Evolutionary conservation across 257 asterid genomes (phyloP).

Genomic region (Craterostigma plantagineum): DNA sequence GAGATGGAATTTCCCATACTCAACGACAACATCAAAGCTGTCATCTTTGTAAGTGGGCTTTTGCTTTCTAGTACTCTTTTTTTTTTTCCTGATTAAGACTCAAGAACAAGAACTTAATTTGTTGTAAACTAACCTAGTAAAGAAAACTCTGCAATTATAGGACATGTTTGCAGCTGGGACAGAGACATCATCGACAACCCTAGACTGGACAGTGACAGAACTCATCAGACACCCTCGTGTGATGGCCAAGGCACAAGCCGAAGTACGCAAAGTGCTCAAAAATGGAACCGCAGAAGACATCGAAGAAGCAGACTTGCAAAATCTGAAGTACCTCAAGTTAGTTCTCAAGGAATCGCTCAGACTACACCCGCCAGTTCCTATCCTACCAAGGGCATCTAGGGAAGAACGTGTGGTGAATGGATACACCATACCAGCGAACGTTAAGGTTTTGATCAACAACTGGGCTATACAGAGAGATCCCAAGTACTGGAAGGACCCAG

Average conservation of each 20-base stretch:
- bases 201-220: constrained; percentile 16
- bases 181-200: constrained; percentile 9
- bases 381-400: constrained; percentile 12
- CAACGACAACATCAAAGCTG: constrained; percentile 12
- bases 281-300: constrained; percentile 5
- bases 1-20: constrained; percentile 12
- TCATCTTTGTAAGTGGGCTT: constrained; percentile 12
- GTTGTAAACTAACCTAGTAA: no score
- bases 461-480: constrained; percentile 16
- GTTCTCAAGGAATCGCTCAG: constrained; percentile 9
- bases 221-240: constrained; percentile 11
- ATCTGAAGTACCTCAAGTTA: constrained; percentile 9
- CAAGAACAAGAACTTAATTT: no score
- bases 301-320: constrained; percentile 8
- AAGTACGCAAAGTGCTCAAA: constrained; percentile 9
- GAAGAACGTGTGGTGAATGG: constrained; percentile 9
- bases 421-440: constrained; percentile 4
- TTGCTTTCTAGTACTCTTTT: no score
- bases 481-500: constrained; percentile 11
- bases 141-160: no score
- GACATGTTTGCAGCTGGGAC: constrained; percentile 13
- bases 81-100: no score
- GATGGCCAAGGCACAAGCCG: constrained; percentile 15
- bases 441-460: constrained; percentile 7
- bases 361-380: constrained; percentile 8